These are phyloP conservation scores for Paraphoma chrysanthemicola DNA, from an alignment of 2,329 filamentous ascomycete genomes.

Conservation along the genomic window DNA sequence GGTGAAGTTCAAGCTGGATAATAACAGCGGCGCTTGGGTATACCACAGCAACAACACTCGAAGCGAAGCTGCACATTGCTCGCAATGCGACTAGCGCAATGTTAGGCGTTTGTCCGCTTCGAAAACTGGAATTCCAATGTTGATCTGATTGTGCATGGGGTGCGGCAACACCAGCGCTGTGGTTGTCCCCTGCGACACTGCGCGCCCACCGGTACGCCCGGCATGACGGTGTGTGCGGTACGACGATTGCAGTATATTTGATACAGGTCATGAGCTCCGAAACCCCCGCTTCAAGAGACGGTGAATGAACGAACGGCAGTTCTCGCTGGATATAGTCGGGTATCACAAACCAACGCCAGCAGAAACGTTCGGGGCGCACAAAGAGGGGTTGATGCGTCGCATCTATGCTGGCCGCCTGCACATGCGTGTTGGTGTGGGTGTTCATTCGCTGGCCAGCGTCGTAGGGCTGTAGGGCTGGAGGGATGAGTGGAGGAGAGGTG, in stretches of 20 bases:
- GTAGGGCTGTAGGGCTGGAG: slow-evolving; percentile 31
- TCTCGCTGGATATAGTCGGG: slow-evolving; percentile 14
- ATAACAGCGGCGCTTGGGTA: slow-evolving; percentile 26
- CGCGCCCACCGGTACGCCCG: slow-evolving; percentile 15
- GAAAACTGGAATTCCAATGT: slow-evolving; percentile 7
- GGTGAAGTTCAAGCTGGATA: slow-evolving; percentile 19
- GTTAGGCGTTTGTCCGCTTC: slow-evolving; percentile 4
- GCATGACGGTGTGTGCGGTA: slow-evolving; percentile 19
- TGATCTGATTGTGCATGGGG: background rate
- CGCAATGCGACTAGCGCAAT: slow-evolving; percentile 14
- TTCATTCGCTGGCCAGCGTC: slow-evolving; percentile 20
- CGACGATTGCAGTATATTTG: slow-evolving; percentile 5
- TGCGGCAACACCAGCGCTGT: slow-evolving; percentile 11
- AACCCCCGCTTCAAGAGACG: slow-evolving; percentile 9
- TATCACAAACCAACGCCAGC: slow-evolving; percentile 16
- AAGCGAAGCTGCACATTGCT: slow-evolving; percentile 12
- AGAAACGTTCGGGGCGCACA: slow-evolving; percentile 15
- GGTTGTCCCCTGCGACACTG: slow-evolving; percentile 13
- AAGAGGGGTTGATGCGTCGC: slow-evolving; percentile 23
- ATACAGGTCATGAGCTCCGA: slow-evolving; percentile 9
- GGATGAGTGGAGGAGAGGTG: slow-evolving; percentile 3
- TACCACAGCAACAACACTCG: slow-evolving; percentile 9
- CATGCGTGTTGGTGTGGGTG: slow-evolving; percentile 6
- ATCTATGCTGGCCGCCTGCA: slow-evolving; percentile 8
- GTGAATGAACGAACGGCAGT: slow-evolving; percentile 20